These are phyloP conservation scores for Fraxinus ornus DNA, from an alignment of 305 asterid species.

Conservation along the genomic window DNA sequence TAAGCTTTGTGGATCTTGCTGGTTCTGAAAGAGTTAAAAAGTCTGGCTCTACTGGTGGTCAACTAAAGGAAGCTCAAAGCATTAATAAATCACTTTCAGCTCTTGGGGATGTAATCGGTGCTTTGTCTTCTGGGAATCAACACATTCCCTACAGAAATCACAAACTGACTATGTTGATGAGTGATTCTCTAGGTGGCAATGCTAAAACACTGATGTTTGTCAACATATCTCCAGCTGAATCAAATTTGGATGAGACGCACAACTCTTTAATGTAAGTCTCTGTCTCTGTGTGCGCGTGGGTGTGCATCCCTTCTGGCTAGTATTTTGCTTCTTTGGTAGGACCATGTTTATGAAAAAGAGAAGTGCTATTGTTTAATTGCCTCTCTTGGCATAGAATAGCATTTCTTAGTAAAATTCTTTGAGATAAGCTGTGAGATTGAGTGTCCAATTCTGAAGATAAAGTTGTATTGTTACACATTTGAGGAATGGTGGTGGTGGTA, in stretches of 20 bases:
- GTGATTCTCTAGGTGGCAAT: conserved; percentile 95
- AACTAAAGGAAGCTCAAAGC: conserved; percentile 93
- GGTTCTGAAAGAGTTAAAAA: conserved; percentile 95
- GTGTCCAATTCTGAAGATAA: background rate
- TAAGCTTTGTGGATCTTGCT: conserved; percentile 97
- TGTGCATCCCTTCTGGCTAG: background rate
- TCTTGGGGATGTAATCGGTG: conserved; percentile 91
- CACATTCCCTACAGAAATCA: conserved; percentile 98
- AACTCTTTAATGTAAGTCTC: conserved; percentile 73
- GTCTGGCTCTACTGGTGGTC: conserved; percentile 85
- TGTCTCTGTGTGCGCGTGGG: background rate
- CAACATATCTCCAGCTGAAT: conserved; percentile 87
- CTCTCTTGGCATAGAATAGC: background rate
- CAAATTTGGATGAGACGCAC: conserved; percentile 89
- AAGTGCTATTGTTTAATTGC: background rate
- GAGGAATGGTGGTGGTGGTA: background rate
- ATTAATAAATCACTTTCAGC: conserved; percentile 96
- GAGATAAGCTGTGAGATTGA: background rate
- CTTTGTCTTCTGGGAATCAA: conserved; percentile 70
- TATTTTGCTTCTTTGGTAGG: background rate
- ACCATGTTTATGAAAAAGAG: background rate
- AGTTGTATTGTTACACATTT: background rate
- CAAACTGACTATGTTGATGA: conserved; percentile 95
- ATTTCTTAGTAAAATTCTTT: background rate
- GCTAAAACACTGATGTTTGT: conserved; percentile 96